Base-by-base conservation (phyloP, 1,284 basidiomycete genomes). In the Grifola frondosa region DNA sequence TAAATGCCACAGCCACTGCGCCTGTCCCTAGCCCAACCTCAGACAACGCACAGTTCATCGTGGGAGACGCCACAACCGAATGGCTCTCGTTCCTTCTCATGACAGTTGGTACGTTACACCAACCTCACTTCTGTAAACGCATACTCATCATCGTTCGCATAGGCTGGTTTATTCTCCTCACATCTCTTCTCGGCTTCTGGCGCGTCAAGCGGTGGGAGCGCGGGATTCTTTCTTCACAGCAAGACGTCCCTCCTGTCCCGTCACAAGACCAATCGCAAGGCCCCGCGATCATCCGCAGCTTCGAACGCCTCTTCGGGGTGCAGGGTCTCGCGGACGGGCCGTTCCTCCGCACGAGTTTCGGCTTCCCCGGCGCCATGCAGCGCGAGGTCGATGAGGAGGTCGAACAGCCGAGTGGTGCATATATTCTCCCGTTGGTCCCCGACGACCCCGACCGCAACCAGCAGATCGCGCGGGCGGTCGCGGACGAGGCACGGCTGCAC, bases 41-140 rank as follows among this genome's bases (percentile, higher is more conserved):
- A 19, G 44, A 46, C 20, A 48, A 54, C 24, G 46, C 45, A 2
- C 31, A 42, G 11, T 54, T 42, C 37, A 37, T 62, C 32, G 40
- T 56, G 16, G 58, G 56, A 17, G 79, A 81, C 48, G 75, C 79
- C 15, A 83, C 84, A 0, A 77, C 81, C 2, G 91, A 97, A 61
- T 97, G 91, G 90, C 72, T 97, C 32, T 88, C 89, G 10, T 97
- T 97, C 71, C 81, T 96, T 67, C 71, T 97, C 52, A 97, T 97
- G 93, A 91, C 87, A 24, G 69, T 93, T 35, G 90, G 86, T 83
- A 54, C 36, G 78, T 68, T 26, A 16, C 23, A 54, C 23, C 28
- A 16, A 15, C 30, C 24, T 16, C 20, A 7, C 35, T 15, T 25
- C 33, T 24, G 16, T 42, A 15, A 13, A 3, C 11, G 15, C 34